Percentiles rank a stretch among this genome's conserved stretches.
Evolutionary conservation across 257 asterid species (phyloP).

Genomic region (Haberlea rhodopensis): DNA sequence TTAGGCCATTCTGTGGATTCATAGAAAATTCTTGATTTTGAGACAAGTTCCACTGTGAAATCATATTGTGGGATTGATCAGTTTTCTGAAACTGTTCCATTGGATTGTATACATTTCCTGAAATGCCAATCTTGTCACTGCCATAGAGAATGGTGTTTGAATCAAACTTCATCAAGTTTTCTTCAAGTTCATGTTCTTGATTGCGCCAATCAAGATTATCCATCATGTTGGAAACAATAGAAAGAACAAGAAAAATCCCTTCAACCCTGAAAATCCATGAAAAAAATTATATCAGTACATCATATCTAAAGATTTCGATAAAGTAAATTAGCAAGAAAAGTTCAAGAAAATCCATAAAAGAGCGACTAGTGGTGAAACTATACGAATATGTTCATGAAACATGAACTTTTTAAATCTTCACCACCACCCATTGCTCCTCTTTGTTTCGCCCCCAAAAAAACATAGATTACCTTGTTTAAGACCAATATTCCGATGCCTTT

Average conservation of each 20-base stretch:
- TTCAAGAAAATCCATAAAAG: not conserved
- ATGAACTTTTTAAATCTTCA: too few relatives aligned
- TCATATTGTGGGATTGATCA: slow-evolving; percentile 14
- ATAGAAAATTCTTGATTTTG: slow-evolving; percentile 25
- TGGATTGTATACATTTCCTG: slow-evolving; percentile 20
- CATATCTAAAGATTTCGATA: not conserved
- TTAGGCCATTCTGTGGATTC: slow-evolving; percentile 28
- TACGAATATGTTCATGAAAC: not conserved
- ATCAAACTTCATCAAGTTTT: slow-evolving; percentile 25
- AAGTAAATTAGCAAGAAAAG: not conserved
- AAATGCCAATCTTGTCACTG: slow-evolving; percentile 1
- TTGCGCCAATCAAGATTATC: slow-evolving; percentile 57
- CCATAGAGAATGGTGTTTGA: slow-evolving; percentile 22
- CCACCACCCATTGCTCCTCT: too few relatives aligned
- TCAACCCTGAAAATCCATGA: slow-evolving; percentile 2
- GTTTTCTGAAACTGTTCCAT: slow-evolving; percentile 16
- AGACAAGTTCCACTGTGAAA: slow-evolving; percentile 30
- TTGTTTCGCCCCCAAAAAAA: too few relatives aligned
- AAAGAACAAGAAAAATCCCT: too few relatives aligned
- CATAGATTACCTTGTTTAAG: not conserved
- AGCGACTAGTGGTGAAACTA: too few relatives aligned
- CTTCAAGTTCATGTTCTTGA: slow-evolving; percentile 32
- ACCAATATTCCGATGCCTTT: not conserved
- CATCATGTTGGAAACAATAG: slow-evolving; percentile 34
- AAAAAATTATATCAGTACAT: not conserved